These are phyloP conservation scores for Elasticomyces elasticus DNA, from an alignment of 495 filamentous ascomycete species.

Conservation along the genomic window DNA sequence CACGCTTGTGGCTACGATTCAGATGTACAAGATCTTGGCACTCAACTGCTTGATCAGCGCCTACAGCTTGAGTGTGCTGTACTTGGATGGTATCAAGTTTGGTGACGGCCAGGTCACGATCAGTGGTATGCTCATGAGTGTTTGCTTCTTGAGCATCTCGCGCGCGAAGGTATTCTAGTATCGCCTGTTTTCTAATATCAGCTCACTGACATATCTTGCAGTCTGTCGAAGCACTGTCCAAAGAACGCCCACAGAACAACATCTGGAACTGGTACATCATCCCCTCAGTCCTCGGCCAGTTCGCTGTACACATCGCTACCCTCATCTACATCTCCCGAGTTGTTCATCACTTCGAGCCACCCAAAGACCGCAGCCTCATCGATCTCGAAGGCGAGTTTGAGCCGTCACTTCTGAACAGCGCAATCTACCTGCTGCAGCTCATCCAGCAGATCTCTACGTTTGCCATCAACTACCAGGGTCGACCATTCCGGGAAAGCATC, in stretches of 20 bases:
- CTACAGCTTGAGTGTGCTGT: conserved; percentile 92
- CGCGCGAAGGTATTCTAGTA: conserved; percentile 58
- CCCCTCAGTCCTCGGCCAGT: conserved; percentile 92
- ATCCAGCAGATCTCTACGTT: conserved; percentile 99
- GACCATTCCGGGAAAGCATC: conserved; percentile 92
- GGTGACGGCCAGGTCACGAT: conserved; percentile 98
- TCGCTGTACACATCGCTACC: conserved; percentile 89
- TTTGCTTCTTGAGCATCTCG: conserved; percentile 96
- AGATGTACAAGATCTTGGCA: conserved; percentile 99
- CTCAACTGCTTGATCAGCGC: conserved; percentile 97
- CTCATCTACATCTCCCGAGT: conserved; percentile 89
- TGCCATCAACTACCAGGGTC: conserved; percentile 98
- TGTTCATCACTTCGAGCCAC: conserved; percentile 74
- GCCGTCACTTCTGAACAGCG: conserved; percentile 89
- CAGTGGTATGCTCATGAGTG: conserved; percentile 99
- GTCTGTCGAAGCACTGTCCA: conserved; percentile 88
- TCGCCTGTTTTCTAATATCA: background rate
- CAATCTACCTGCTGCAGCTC: conserved; percentile 93
- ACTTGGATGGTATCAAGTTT: conserved; percentile 98
- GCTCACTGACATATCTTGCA: conserved; percentile 26
- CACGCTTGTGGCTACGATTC: conserved; percentile 93
- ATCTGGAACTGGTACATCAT: conserved; percentile 99
- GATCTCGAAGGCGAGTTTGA: conserved; percentile 93
- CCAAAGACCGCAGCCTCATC: conserved; percentile 47
- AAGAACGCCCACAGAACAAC: conserved; percentile 94